Base-by-base conservation (phyloP, 2,329 filamentous ascomycete genomes). In the Madurella mycetomatis region DNA sequence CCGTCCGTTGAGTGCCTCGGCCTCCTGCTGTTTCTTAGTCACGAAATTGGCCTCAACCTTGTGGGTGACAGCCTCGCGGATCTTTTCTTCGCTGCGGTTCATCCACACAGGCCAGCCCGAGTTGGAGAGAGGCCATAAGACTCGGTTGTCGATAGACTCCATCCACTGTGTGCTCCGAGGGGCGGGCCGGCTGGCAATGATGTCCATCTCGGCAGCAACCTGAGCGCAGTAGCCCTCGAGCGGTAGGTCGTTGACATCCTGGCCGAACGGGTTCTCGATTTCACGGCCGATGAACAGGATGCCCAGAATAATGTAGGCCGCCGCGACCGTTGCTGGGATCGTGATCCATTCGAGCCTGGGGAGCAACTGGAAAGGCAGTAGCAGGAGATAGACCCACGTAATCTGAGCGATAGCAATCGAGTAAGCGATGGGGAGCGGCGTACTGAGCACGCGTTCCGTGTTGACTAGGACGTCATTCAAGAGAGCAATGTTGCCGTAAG, bases 401-500 rank as follows among this genome's bases (percentile, higher is more conserved):
- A 91, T 90, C 67, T 90, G 87, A 8, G 83, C 80, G 65, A 90
- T 89, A 59, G 86, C 81, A 64, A 91, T 90, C 59, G 80, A 82
- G 73, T 90, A 90, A 39, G 86, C 87, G 53, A 87, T 77, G 0
- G 87, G 87, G 1, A 90, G 76, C 4, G 85, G 87, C 1, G 87
- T 90, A 63, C 83, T 84, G 41, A 90, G 79, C n/a, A 90, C 83
- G 52, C 87, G 82, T 65, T 90, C 87, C 42, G 82, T 82, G 44
- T 84, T 83, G 15, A 79, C 80, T 45, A 88, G 73, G 45, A 84
- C 78, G 58, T 90, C 87, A 63, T 84, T 85, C 48, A 90, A 71
- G 4, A 75, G 68, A 37, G 77, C 73, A 9, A 90, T 69, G 57
- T 71, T 70, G 64, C 70, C 71, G 61, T 67, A 71, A 4, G 76